Conservation (phyloP, 129 eudicot species). For the Lactuca saligna region DNA sequence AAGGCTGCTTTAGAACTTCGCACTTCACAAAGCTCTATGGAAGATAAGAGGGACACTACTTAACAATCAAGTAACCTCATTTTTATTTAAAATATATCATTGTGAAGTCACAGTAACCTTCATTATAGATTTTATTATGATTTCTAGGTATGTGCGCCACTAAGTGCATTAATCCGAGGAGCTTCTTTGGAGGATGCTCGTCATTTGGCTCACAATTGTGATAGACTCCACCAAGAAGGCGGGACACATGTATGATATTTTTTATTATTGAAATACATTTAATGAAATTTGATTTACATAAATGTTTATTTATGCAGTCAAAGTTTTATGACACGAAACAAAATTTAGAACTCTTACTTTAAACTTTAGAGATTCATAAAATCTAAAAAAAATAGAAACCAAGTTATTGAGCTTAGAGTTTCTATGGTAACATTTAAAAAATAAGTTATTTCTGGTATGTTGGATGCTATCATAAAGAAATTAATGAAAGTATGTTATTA, state of each 20-base stretch:
- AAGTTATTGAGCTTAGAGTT: no score
- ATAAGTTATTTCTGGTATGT: constrained; percentile 88
- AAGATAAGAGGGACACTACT: constrained; percentile 65
- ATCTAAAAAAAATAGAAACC: constrained; percentile 67
- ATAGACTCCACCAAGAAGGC: constrained; percentile 74
- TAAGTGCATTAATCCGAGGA: constrained; percentile 60
- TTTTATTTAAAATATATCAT: not conserved
- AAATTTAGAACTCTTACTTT: constrained; percentile 54
- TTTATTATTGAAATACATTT: not conserved
- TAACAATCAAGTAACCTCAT: constrained; percentile 54
- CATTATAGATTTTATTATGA: no score
- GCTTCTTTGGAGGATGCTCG: constrained; percentile 98
- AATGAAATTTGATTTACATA: constrained; percentile 1
- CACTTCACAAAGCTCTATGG: constrained; percentile 53
- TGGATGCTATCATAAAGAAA: no score
- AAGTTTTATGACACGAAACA: constrained; percentile 68
- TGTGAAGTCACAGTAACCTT: constrained; percentile 8
- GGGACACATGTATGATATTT: constrained; percentile 69
- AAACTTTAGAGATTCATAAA: constrained; percentile 54
- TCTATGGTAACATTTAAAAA: constrained; percentile 64
- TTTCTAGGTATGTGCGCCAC: constrained; percentile 76
- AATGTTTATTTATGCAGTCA: constrained; percentile 55
- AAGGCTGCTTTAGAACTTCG: constrained; percentile 63
- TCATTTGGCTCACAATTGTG: constrained; percentile 75
- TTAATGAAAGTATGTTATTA: no score